Evolutionary conservation across 1,284 basidiomycete species (phyloP), one percentile per base, ranked within the genome.

Genomic region (Sphagnurus paluster): DNA sequence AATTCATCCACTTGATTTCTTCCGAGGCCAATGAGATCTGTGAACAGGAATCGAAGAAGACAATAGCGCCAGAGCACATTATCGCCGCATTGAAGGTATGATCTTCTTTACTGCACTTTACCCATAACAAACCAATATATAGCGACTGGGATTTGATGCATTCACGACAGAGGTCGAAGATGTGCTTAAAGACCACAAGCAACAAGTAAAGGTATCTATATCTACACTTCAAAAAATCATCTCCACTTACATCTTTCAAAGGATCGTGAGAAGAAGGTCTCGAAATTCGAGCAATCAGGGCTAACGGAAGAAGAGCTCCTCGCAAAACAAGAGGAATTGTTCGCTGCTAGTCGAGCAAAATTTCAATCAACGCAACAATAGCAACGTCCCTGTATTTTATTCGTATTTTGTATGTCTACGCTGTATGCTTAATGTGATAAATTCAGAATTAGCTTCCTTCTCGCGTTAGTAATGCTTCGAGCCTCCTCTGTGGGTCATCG

Each of bases 1-100:
- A 99, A 76, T 99, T 98, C 70, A 96, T 99, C 57, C 93, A 98
- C 64, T 73, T 99, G 63, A 89, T 99, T 62, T 97, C 97, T 11
- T 95, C 95, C 5, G 94, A 98, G 68, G 90, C 95, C 42, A 99
- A 99, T 69, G 93, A 98, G 56, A 93, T 98, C 49, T 99, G 97
- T 67, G 97, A 99, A 63, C 87, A 92, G 65, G 93, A 95, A 61
- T 89, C 90, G n/a, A 98, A 98, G 75, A 99, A 99, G 76, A 99
- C 96, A 0, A 99, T 99, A 58, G 92, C 94, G 3, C 96, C 97
- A 2, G 96, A 99, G 62, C 96, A 99, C 63, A 95, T 99, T 38
- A 87, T 98, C 34, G 76, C 82, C 28, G 97, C 96, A 4, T 74
- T 99, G 42, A 92, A 93, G 74, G 93, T 93, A 48, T 38, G 77